phyloP scores from a whole-genome alignment of 306 rosid species.

The Trifolium subterraneum region DNA sequence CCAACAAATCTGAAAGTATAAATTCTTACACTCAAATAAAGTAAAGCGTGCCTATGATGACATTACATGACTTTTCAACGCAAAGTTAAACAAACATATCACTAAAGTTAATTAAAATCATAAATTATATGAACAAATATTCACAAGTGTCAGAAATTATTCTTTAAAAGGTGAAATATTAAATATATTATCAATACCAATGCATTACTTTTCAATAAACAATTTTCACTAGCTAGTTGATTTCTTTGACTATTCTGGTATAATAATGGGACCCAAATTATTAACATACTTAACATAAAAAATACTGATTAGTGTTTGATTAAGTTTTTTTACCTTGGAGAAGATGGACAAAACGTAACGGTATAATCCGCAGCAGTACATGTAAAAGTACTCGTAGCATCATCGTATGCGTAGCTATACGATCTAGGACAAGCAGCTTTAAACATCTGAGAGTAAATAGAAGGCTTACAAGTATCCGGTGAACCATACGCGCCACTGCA shows the following conservation, averaged over 20 bases:
- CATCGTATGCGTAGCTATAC: constrained; percentile 93
- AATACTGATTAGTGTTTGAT: not conserved
- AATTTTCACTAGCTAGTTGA: not conserved
- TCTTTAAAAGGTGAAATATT: not conserved
- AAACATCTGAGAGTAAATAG: constrained; percentile 79
- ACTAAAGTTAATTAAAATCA: not conserved
- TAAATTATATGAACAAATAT: not conserved
- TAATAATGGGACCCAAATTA: not conserved
- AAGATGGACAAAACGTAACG: constrained; percentile 81
- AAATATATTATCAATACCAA: too few relatives aligned
- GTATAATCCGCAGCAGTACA: constrained; percentile 83
- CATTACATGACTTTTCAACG: constrained; percentile 10
- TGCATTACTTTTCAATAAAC: not conserved
- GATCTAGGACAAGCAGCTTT: constrained; percentile 83
- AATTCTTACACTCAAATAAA: constrained; percentile 29
- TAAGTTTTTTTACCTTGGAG: constrained; percentile 60
- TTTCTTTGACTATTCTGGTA: not conserved
- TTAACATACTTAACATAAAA: not conserved
- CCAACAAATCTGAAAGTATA: constrained; percentile 9
- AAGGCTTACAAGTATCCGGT: constrained; percentile 74
- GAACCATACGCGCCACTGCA: constrained; percentile 76
- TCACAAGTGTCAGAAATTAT: constrained; percentile 4
- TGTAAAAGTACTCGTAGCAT: constrained; percentile 85
- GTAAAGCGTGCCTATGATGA: not conserved
- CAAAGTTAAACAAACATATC: not conserved